phyloP scores from a whole-genome alignment of 495 filamentous ascomycete species.

The Trichoderma reesei region DNA sequence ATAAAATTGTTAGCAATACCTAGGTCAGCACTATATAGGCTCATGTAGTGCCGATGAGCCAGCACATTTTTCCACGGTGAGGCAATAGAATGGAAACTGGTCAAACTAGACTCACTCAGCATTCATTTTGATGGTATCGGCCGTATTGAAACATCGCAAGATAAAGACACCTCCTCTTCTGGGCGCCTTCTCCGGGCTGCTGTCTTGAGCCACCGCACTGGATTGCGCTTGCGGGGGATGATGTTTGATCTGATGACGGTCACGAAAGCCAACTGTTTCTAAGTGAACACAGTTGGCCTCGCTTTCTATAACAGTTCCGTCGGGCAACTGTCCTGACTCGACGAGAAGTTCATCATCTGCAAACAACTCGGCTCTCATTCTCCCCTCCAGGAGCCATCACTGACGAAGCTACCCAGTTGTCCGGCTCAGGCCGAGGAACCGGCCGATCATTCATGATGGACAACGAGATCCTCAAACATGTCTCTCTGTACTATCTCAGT shows the following conservation, averaged over 20 bases:
- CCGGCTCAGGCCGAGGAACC: slow-evolving; percentile 14
- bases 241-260: background rate
- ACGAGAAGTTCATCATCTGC: slow-evolving; percentile 26
- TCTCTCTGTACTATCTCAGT: slow-evolving; percentile 26
- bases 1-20: too few species aligned
- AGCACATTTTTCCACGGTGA: too few species aligned
- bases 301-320: slow-evolving; percentile 30
- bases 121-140: background rate
- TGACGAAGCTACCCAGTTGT: too few species aligned
- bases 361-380: background rate
- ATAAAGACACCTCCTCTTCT: background rate
- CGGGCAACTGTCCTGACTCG: slow-evolving; percentile 28
- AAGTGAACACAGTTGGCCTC: slow-evolving; percentile 29
- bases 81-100: too few species aligned
- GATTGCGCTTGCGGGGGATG: slow-evolving; percentile 13
- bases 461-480: slow-evolving; percentile 20
- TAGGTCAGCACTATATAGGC: too few species aligned
- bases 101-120: too few species aligned
- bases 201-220: background rate
- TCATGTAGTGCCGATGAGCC: too few species aligned
- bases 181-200: background rate
- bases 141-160: background rate
- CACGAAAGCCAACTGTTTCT: background rate
- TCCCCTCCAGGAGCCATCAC: too few species aligned
- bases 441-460: slow-evolving; percentile 13